Base-by-base conservation (phyloP, 2,329 filamentous ascomycete genomes). In the Cordyceps pruinosa region DNA sequence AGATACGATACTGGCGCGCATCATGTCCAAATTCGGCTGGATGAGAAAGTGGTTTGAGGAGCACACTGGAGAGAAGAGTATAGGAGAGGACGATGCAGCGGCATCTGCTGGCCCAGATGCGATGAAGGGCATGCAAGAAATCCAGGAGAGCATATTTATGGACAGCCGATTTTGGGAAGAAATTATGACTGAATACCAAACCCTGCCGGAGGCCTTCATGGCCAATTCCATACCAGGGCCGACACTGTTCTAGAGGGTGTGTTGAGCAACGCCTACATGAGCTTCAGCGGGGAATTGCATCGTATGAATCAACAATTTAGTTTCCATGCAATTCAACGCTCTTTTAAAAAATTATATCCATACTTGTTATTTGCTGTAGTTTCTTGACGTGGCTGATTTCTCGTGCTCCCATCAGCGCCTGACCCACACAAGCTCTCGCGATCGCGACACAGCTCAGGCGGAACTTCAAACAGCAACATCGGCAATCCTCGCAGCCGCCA, bases 401-500 rank as follows among this genome's bases (percentile, higher is more conserved):
- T 23, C 37, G 9, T 17, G 37, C 37, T 41, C 3, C 19, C n/a
- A 10, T 23, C n/a, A n/a, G 0, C n/a, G 19, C 17, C 45, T 47
- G n/a, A 39, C 50, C 50, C 50, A 53, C 50, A 32, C 50, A 53
- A 53, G 50, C 44, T 47, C 9, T 44, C n/a, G 44, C 44, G 34
- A 42, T 44, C 2, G 2, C 15, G 47, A 5, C 13, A 30, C 8
- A 23, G 21, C 45, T 32, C 45, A 34, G 13, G 42, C 35, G 46
- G 5, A 53, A 41, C 56, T 59, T 26, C 56, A 61, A 57, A 56
- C 57, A 12, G 13, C 26, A 34, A 52, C 60, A 51, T 56, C 56
- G 17, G 21, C 15, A 25, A 23, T n/a, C 21, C 39, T 25, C 10
- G 25, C 55, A 2, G 7, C n/a, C 4, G 17, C 8, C 51, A 28